phyloP scores from a whole-genome alignment of 495 filamentous ascomycete species.

The Daldinia vernicosa region DNA sequence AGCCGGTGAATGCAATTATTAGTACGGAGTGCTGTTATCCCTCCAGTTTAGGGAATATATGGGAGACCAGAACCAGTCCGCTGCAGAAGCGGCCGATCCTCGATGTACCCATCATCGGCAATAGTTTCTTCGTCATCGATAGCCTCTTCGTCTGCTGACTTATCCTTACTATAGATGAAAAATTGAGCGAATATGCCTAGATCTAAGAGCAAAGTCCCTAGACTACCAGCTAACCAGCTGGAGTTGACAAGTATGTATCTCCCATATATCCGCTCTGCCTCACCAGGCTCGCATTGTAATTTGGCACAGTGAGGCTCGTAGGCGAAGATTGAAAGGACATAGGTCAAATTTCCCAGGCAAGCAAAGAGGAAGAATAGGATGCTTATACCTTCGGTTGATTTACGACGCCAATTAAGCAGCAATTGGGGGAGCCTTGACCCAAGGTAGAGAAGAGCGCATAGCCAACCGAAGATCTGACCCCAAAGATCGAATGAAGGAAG shows the following conservation, averaged over 20 bases:
- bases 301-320: slow-evolving; percentile 71
- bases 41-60: slow-evolving; percentile 7
- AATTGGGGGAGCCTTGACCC: slow-evolving; percentile 89
- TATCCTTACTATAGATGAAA: slow-evolving; percentile 73
- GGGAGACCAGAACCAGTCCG: slow-evolving; percentile 44
- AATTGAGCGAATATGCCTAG: slow-evolving; percentile 89
- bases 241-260: slow-evolving; percentile 86
- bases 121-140: slow-evolving; percentile 29
- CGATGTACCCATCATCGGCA: slow-evolving; percentile 44
- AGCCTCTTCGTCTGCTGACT: slow-evolving; percentile 41
- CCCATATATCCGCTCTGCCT: slow-evolving; percentile 68
- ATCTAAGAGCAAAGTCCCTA: slow-evolving; percentile 87
- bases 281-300: slow-evolving; percentile 61
- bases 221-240: slow-evolving; percentile 87
- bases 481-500: slow-evolving; percentile 71
- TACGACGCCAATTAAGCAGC: slow-evolving; percentile 86
- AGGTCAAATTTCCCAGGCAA: slow-evolving; percentile 92
- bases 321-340: slow-evolving; percentile 89
- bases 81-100: slow-evolving; percentile 52
- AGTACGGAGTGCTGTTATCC: neutral
- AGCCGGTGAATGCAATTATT: slow-evolving; percentile 20
- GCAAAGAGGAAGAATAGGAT: slow-evolving; percentile 97
- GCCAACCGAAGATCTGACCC: slow-evolving; percentile 87
- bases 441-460: slow-evolving; percentile 88
- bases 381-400: slow-evolving; percentile 89